Conservation (phyloP, 2,329 filamentous ascomycete genomes). For the Blumeriella jaapii region DNA sequence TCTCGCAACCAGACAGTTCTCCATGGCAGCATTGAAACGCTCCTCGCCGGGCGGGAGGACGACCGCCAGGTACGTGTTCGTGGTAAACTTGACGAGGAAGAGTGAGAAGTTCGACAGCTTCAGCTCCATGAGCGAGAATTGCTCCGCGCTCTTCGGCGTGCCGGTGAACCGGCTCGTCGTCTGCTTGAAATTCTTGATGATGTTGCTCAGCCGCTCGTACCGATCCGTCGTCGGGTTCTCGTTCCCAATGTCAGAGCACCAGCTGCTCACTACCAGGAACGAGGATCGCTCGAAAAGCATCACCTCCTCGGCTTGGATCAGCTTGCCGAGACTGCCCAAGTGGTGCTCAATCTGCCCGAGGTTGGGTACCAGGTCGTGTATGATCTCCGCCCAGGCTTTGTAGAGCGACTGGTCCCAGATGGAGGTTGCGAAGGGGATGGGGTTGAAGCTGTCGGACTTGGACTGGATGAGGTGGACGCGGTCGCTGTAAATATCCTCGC, state of each 20-base stretch:
- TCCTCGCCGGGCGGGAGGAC: slow-evolving; percentile 85
- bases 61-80: slow-evolving; percentile 93
- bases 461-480: slow-evolving; percentile 65
- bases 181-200: slow-evolving; percentile 98
- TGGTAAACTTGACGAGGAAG: slow-evolving; percentile 90
- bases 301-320: slow-evolving; percentile 87
- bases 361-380: slow-evolving; percentile 96
- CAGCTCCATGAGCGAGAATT: slow-evolving; percentile 71
- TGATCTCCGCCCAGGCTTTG: slow-evolving; percentile 96
- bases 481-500: slow-evolving; percentile 75
- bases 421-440: slow-evolving; percentile 86
- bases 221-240: slow-evolving; percentile 85
- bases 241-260: slow-evolving; percentile 63
- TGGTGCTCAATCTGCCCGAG: slow-evolving; percentile 78
- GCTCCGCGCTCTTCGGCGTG: slow-evolving; percentile 68
- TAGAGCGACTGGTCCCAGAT: slow-evolving; percentile 99
- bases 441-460: slow-evolving; percentile 61
- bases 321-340: slow-evolving; percentile 66
- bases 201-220: slow-evolving; percentile 90
- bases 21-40: slow-evolving; percentile 77
- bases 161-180: slow-evolving; percentile 63
- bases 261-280: slow-evolving; percentile 90
- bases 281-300: slow-evolving; percentile 92
- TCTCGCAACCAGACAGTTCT: slow-evolving; percentile 81
- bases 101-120: slow-evolving; percentile 77